Evolutionary conservation across 169 alveolate genomes (phyloP).

Genomic region (Plasmodium sp.): DNA sequence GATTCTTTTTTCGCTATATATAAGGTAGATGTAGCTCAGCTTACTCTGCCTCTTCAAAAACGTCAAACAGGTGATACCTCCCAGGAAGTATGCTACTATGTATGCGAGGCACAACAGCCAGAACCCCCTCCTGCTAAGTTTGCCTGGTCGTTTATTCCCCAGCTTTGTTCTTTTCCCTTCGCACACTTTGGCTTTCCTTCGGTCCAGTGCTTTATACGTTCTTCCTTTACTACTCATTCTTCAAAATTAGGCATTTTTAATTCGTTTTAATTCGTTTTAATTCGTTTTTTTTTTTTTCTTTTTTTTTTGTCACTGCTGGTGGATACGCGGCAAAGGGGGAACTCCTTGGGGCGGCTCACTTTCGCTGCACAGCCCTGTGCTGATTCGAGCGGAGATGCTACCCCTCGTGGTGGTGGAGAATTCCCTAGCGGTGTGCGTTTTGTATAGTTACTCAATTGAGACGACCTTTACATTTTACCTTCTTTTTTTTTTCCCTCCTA

Average conservation of each 20-base stretch:
- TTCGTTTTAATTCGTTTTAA: not conserved
- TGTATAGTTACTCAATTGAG: not conserved
- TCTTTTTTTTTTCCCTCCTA: not conserved
- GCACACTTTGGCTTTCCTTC: not conserved
- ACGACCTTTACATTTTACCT: not conserved
- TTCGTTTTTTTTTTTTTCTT: not conserved
- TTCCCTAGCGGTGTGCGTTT: not conserved
- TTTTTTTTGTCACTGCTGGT: not conserved
- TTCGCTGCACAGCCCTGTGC: not conserved
- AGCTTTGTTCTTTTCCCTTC: slow-evolving; percentile 8
- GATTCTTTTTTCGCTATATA: slow-evolving; percentile 2
- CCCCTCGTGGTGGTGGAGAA: not conserved
- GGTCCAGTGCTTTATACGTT: not conserved
- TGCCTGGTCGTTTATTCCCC: not conserved
- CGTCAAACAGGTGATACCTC: slow-evolving; percentile 1
- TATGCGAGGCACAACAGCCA: not conserved
- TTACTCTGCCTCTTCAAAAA: not conserved
- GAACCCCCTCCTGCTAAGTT: not conserved
- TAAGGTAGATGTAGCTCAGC: not conserved
- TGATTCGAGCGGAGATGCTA: not conserved
- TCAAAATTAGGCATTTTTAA: slow-evolving; percentile 39
- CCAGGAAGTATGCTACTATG: not conserved
- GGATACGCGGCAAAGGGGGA: not conserved
- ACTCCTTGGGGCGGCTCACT: not conserved
- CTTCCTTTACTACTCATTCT: slow-evolving; percentile 48